Conservation (phyloP, 2,329 filamentous ascomycete genomes). For the Stemphylium lycopersici region DNA sequence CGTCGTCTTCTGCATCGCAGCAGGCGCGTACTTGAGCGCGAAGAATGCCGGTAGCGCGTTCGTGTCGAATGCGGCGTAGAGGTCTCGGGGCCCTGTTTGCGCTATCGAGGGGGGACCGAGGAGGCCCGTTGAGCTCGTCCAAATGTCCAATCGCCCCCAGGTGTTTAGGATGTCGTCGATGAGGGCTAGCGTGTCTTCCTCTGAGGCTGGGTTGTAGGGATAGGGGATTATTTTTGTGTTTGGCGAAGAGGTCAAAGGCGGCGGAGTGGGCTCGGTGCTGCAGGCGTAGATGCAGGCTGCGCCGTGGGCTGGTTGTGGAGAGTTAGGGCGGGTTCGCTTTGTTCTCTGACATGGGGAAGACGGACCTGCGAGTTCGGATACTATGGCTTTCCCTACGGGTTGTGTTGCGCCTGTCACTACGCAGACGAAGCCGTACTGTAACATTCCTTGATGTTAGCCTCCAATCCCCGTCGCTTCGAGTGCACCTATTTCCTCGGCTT, state of each 20-base stretch:
- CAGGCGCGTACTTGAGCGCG: conserved; percentile 67
- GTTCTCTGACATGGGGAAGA: not conserved
- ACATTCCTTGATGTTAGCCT: not conserved
- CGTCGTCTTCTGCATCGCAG: conserved; percentile 67
- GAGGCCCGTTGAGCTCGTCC: conserved; percentile 64
- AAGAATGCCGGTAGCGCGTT: conserved; percentile 69
- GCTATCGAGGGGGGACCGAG: conserved; percentile 62
- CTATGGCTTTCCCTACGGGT: conserved; percentile 65
- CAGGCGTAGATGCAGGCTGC: conserved; percentile 69
- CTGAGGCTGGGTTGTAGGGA: conserved; percentile 63
- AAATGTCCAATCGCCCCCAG: conserved; percentile 63
- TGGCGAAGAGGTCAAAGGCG: conserved; percentile 52
- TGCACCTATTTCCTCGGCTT: not conserved
- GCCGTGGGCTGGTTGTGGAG: conserved; percentile 59
- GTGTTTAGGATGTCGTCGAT: conserved; percentile 69
- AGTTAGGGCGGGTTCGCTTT: not conserved
- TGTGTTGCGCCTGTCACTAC: conserved; percentile 68
- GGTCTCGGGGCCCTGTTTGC: conserved; percentile 61
- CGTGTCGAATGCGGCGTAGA: conserved; percentile 65
- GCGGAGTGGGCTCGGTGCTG: conserved; percentile 54
- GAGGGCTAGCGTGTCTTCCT: conserved; percentile 65
- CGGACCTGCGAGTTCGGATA: conserved; percentile 64
- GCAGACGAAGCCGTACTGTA: conserved; percentile 67
- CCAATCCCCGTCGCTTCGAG: no score
- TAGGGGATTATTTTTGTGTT: conserved; percentile 68